Conservation (phyloP, 2,329 filamentous ascomycete genomes). For the Scolecobasidium constrictum region DNA sequence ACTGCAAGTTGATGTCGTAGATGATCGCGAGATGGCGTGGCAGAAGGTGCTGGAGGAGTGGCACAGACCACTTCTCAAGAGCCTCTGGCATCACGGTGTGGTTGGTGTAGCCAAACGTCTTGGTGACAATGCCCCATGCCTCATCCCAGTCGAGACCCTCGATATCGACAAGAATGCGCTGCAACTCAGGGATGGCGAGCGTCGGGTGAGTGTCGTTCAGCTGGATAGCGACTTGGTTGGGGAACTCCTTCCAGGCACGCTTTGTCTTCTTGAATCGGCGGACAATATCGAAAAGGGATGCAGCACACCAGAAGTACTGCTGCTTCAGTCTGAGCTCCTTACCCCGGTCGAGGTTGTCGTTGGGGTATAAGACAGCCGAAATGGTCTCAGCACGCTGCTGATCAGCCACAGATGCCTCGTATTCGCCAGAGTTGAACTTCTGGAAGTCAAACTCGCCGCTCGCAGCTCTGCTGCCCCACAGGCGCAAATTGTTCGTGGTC, state of each 20-base stretch:
- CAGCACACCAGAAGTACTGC: constrained; percentile 99
- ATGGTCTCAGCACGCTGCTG: constrained; percentile 99
- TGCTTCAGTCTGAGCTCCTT: constrained; percentile 98
- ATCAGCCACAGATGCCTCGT: constrained; percentile 95
- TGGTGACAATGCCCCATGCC: constrained; percentile 60
- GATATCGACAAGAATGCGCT: constrained; percentile 79
- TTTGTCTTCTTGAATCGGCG: constrained; percentile 97
- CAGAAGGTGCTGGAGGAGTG: constrained; percentile 80
- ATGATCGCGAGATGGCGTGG: constrained; percentile 95
- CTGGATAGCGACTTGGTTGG: constrained; percentile 92
- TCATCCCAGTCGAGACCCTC: constrained; percentile 91
- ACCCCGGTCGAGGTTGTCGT: constrained; percentile 90
- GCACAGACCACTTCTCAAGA: constrained; percentile 96
- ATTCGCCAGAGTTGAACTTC: constrained; percentile 97
- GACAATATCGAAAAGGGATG: constrained; percentile 91
- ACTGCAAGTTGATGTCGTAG: constrained; percentile 93
- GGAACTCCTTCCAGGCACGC: constrained; percentile 81
- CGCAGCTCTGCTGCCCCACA: constrained; percentile 96
- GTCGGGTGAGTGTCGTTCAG: constrained; percentile 97
- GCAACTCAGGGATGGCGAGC: constrained; percentile 87
- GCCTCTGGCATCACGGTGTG: constrained; percentile 96
- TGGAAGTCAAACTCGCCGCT: constrained; percentile 98
- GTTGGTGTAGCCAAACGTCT: constrained; percentile 89
- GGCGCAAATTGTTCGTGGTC: constrained; percentile 89
- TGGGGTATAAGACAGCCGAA: constrained; percentile 92